Percentiles rank a stretch among this genome's conserved stretches.
Evolutionary conservation across 192 early-diverging fungal species (phyloP).

Genomic region (Coemansia sp.): DNA sequence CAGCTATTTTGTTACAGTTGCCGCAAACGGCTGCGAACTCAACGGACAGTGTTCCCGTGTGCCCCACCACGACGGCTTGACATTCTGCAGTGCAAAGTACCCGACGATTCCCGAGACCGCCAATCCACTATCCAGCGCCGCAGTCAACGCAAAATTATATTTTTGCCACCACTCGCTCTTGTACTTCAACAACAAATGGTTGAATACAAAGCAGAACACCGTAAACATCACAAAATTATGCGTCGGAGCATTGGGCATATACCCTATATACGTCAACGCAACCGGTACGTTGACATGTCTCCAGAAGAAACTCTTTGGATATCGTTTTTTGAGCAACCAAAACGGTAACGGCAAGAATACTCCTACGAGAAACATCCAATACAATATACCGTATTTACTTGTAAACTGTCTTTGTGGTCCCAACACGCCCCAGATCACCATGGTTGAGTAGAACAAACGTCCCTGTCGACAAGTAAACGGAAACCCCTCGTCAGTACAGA

Average conservation of each 20-base stretch:
- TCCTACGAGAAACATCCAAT: conserved; percentile 60
- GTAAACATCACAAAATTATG: conserved; percentile 42
- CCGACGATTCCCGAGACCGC: conserved; percentile 41
- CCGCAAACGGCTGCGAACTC: conserved; percentile 14
- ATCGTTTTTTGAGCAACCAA: conserved; percentile 59
- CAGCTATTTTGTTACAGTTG: neutral
- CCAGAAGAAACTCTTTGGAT: conserved; percentile 60
- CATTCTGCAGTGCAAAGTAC: conserved; percentile 39
- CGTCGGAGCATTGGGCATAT: conserved; percentile 60
- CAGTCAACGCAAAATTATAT: conserved; percentile 57
- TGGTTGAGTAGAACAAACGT: conserved; percentile 63
- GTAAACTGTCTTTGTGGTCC: conserved; percentile 66
- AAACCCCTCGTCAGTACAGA: conserved; percentile 57
- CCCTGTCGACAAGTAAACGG: conserved; percentile 64
- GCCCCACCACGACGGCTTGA: conserved; percentile 42
- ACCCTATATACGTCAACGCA: conserved; percentile 58
- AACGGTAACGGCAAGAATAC: conserved; percentile 66
- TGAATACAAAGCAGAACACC: conserved; percentile 63
- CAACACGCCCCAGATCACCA: conserved; percentile 74
- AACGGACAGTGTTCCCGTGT: conserved; percentile 29
- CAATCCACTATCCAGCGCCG: conserved; percentile 55
- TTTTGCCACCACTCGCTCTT: conserved; percentile 62
- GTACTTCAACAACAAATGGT: conserved; percentile 60
- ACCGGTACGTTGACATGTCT: conserved; percentile 66
- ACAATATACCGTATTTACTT: conserved; percentile 43